These are phyloP conservation scores for Ogataea ganodermae DNA, from an alignment of 805 yeast species.

Conservation along the genomic window DNA sequence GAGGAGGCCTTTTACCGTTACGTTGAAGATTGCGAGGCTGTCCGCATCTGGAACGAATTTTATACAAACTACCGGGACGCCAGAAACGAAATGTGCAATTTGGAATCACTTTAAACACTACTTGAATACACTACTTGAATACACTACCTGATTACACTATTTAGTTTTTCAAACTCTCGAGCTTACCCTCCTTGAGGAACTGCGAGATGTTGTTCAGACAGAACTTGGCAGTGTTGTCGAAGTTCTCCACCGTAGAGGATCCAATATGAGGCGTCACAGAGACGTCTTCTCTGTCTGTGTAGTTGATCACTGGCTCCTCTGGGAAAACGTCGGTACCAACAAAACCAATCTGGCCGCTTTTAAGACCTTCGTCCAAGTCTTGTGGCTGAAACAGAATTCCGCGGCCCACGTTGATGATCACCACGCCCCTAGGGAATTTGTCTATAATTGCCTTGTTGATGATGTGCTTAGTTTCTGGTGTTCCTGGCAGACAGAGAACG, in stretches of 20 bases:
- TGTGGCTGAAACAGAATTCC: constrained; percentile 69
- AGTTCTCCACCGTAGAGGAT: constrained; percentile 61
- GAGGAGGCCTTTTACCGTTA: constrained; percentile 22
- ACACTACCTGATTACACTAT: no score
- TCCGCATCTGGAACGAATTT: constrained; percentile 36
- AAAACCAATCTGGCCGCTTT: constrained; percentile 58
- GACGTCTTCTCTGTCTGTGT: constrained; percentile 59
- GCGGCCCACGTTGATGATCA: constrained; percentile 75
- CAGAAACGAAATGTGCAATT: constrained; percentile 14
- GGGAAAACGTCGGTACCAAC: constrained; percentile 77
- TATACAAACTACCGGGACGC: constrained; percentile 27
- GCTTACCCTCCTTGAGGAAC: constrained; percentile 39
- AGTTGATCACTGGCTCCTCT: constrained; percentile 58
- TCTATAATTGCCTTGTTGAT: constrained; percentile 51
- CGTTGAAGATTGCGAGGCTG: constrained; percentile 35
- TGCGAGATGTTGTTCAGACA: constrained; percentile 59
- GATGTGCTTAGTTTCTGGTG: constrained; percentile 56
- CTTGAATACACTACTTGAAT: neutral
- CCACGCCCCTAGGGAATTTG: constrained; percentile 52
- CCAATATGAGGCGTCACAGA: constrained; percentile 73
- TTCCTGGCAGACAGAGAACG: constrained; percentile 68
- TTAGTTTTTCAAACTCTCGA: constrained; percentile 25
- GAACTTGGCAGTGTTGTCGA: constrained; percentile 48
- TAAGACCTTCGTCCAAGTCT: constrained; percentile 62
- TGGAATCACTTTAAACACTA: constrained; percentile 8